Conservation (phyloP, 768 basidiomycete species). For the Candolleomyces eurysporus region DNA sequence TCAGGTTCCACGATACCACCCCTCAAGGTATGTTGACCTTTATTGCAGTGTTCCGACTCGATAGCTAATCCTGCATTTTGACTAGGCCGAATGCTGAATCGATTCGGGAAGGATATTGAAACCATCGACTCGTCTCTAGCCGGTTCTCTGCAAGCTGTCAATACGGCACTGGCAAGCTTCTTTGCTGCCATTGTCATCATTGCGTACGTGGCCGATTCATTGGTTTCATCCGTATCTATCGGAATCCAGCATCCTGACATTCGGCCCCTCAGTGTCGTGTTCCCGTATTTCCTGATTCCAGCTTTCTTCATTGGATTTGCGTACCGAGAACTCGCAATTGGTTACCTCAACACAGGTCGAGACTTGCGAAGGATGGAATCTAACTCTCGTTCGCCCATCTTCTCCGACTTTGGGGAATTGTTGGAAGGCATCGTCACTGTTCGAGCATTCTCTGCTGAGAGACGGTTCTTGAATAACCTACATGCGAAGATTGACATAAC, state of each 20-base stretch:
- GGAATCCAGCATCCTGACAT: constrained; percentile 5
- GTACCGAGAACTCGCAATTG: constrained; percentile 68
- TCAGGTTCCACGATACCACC: constrained; percentile 82
- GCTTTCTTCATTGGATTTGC: constrained; percentile 69
- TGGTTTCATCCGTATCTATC: not conserved
- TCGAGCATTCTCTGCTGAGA: constrained; percentile 84
- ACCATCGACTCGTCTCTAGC: constrained; percentile 79
- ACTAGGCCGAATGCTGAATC: constrained; percentile 79
- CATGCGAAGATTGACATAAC: constrained; percentile 74
- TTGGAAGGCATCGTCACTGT: constrained; percentile 92
- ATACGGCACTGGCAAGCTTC: constrained; percentile 74
- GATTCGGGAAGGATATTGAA: constrained; percentile 86
- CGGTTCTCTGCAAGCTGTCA: constrained; percentile 69
- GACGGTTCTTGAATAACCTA: constrained; percentile 70
- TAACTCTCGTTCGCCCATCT: constrained; percentile 81
- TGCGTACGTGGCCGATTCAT: constrained; percentile 41
- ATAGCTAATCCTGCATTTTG: not conserved
- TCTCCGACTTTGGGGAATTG: constrained; percentile 78
- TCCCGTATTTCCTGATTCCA: constrained; percentile 82
- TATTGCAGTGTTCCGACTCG: not conserved
- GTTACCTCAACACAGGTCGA: constrained; percentile 77
- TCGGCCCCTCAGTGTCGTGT: constrained; percentile 51
- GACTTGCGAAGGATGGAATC: constrained; percentile 91
- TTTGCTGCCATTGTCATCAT: constrained; percentile 73
- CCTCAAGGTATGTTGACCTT: constrained; percentile 54